phyloP scores from a whole-genome alignment of 1,284 basidiomycete genomes.

The Ustilago lituana region DNA sequence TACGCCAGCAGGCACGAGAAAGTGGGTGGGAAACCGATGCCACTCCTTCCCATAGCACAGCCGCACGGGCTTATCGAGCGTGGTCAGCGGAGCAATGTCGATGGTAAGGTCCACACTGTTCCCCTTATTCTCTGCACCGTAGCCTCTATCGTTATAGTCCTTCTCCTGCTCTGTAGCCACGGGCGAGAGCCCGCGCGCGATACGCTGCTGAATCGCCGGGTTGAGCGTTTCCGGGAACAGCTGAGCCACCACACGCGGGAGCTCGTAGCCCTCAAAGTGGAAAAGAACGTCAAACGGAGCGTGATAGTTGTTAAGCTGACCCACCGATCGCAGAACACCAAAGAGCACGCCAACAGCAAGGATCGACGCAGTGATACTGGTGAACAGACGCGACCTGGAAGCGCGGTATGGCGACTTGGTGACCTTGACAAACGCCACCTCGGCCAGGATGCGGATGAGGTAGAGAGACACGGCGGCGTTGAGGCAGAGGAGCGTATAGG shows the following conservation, averaged over 20 bases:
- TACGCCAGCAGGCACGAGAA: slow-evolving; percentile 83
- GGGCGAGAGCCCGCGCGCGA: slow-evolving; percentile 34
- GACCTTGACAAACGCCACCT: slow-evolving; percentile 41
- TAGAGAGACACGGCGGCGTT: slow-evolving; percentile 84
- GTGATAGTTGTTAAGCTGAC: slow-evolving; percentile 88
- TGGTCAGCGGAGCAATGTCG: slow-evolving; percentile 14
- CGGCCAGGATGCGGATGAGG: slow-evolving; percentile 70
- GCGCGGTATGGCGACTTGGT: slow-evolving; percentile 57
- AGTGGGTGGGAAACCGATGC: slow-evolving; percentile 92
- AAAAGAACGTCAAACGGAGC: slow-evolving; percentile 81
- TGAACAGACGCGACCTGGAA: slow-evolving; percentile 73
- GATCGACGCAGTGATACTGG: slow-evolving; percentile 77
- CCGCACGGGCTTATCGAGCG: slow-evolving; percentile 34
- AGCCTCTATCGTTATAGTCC: slow-evolving; percentile 39
- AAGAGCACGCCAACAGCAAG: slow-evolving; percentile 76
- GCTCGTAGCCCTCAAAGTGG: slow-evolving; percentile 79
- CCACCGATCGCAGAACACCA: slow-evolving; percentile 81
- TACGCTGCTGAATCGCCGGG: slow-evolving; percentile 22
- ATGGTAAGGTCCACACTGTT: slow-evolving; percentile 30
- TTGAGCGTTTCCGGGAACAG: slow-evolving; percentile 31
- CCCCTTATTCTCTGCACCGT: slow-evolving; percentile 30
- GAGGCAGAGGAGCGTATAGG: slow-evolving; percentile 89
- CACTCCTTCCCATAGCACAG: slow-evolving; percentile 94
- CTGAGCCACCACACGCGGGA: slow-evolving; percentile 74
- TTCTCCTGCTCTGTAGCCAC: slow-evolving; percentile 38